Evolutionary conservation across 345 rosid genomes (phyloP), one percentile per base, ranked within the genome.

Genomic region (Gossypium ekmanianum): DNA sequence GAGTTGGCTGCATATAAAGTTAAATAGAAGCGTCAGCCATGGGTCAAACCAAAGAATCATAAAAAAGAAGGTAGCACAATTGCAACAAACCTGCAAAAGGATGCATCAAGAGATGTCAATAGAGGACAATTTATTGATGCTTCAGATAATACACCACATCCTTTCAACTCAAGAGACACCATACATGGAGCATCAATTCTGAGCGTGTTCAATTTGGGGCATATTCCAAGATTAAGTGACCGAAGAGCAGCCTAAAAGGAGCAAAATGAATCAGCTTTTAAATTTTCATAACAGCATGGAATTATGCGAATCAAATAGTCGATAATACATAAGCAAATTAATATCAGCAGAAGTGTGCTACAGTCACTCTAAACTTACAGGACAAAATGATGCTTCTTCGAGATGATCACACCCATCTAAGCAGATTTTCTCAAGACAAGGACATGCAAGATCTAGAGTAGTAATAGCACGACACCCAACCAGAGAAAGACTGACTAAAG

Each of bases 351-450:
- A 56, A 34, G 11, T 11, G n/a, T 10, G 16, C 47, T 48, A 29
- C 63, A 61, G 73, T 74, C 17, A 26, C 26, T 62, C 61, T 74
- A 59, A 65, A 83, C 97, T 91, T 87, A 96, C 98, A 29, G 98
- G 98, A 82, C 77, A 84, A 85, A 96, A 96, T 73, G 90, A 81
- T 55, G 97, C 99, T 68, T 81, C 87, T 80, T 93, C 94, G 68
- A 96, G 94, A 89, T 89, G 97, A 85, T 91, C 99, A 74, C 98
- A 96, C 20, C 99, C 99, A 85, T 96, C 98, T 79, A 96, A 85
- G 81, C 88, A 88, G 39, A 92, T 58, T 68, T 89, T 84, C 89
- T 93, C 97, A 75, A 96, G 97, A 77, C 76, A 81, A 75, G 97
- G 97, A 80, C 97, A 91, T 45, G 79, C 79, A 84, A 96, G 83